A percentile compares a stretch with the other conserved stretches of the same genome.
Evolutionary conservation across 371 early-diverging fungal species (phyloP).

Genomic region (Conidiobolus incongruus): DNA sequence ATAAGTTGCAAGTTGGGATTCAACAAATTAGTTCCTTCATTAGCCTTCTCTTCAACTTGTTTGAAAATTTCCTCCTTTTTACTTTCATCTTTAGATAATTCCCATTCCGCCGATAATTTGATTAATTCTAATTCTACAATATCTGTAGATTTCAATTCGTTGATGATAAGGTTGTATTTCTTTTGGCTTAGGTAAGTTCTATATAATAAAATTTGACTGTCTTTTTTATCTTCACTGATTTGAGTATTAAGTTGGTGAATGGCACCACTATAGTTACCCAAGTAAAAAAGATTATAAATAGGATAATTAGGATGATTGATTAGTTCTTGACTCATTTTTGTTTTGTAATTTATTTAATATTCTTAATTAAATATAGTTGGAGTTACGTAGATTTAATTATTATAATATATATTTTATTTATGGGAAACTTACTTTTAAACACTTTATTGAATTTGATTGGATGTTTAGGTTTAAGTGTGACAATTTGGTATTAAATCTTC

Average conservation of each 20-base stretch:
- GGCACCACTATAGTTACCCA: not conserved
- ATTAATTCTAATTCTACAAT: not conserved
- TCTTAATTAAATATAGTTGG: no score
- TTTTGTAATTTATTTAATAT: no score
- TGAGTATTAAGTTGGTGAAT: constrained; percentile 1
- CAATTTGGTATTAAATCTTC: no score
- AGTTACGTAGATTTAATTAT: no score
- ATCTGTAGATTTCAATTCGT: not conserved
- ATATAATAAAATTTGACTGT: not conserved
- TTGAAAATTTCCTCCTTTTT: not conserved
- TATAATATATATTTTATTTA: no score
- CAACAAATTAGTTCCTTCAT: constrained; percentile 1
- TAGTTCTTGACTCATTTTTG: not conserved
- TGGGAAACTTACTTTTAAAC: no score
- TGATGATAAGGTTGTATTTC: not conserved
- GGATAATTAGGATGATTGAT: not conserved
- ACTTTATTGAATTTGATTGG: no score
- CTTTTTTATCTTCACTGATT: not conserved
- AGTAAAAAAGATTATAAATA: not conserved
- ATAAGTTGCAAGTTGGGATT: constrained; percentile 1
- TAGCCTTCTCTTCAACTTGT: not conserved
- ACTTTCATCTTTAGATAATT: not conserved
- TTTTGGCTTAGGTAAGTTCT: constrained; percentile 1
- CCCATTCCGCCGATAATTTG: not conserved
- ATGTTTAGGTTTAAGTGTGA: no score